Evolutionary conservation across 257 asterid species (phyloP), one percentile per base, ranked within the genome.

Genomic region (Jacaranda copaia): DNA sequence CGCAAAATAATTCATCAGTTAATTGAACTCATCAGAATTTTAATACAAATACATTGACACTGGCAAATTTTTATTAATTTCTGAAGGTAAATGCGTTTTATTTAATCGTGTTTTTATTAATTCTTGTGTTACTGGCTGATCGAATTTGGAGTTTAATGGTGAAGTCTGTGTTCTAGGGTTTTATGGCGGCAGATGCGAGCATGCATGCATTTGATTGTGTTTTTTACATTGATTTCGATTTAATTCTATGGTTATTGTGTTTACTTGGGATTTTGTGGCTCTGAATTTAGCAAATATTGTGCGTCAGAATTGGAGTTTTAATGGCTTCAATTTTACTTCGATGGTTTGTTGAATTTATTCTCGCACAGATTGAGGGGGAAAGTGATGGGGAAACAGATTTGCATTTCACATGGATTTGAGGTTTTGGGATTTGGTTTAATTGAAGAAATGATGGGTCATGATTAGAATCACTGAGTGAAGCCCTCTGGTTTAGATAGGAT

Each of bases 131-230:
- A 63, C 69, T 64, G n/a, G 36, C 76, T 52, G 75, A 81, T 58
- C 80, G 78, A 72, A 36, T 81, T 78, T 49, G 64, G 69, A 45
- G 79, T 56, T 57, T 65, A 52, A 32, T 32, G 42, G 15, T 75
- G 53, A 42, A 58, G 46, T 46, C 8, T 19, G 72, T 4, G 68
- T 74, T 69, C 69, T 80, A 70, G 78, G 85, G 89, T 77, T 80
- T 85, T 70, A 49, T 10, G 62, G 43, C 39, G 68, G 55, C 73
- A 61, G 79, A 61, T 74, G 68, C 52, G 76, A 43, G 25, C 81
- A 70, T 79, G 85, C 80, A 78, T 18, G 74, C 77, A 38, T 81
- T 79, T 76, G 74, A 72, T 75, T 75, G 9, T 63, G 9, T 63
- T 20, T 55, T 52, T 71, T 11, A 2, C 58, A 52, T 70, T 49